Evolutionary conservation across 345 rosid genomes (phyloP).

Genomic region (Trapa bicornis): DNA sequence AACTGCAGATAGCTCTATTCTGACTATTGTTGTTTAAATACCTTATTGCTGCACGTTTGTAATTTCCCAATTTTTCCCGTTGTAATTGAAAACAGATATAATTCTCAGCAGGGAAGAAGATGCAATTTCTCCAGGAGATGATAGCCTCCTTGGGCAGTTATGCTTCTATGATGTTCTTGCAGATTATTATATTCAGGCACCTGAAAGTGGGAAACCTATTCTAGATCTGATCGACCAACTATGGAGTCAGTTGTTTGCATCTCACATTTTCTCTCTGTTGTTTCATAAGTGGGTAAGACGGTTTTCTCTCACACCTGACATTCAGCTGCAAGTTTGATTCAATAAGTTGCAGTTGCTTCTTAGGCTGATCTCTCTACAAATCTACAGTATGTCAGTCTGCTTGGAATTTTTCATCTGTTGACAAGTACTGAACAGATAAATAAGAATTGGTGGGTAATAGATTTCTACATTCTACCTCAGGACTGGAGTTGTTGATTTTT

Average conservation of each 20-base stretch:
- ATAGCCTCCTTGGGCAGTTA: constrained; percentile 29
- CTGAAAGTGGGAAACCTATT: constrained; percentile 59
- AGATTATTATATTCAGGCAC: constrained; percentile 55
- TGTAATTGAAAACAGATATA: constrained; percentile 56
- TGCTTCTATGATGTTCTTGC: constrained; percentile 91
- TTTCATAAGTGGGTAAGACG: constrained; percentile 85
- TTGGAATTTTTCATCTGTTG: background rate
- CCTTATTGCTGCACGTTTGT: background rate
- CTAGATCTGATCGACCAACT: constrained; percentile 86
- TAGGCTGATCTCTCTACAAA: background rate
- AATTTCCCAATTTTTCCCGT: constrained; percentile 8
- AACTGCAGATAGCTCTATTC: background rate
- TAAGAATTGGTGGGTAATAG: background rate
- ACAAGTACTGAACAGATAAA: background rate
- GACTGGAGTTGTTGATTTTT: background rate
- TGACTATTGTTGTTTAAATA: background rate
- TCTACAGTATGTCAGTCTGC: background rate
- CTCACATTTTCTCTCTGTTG: constrained; percentile 70
- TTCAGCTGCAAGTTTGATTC: background rate
- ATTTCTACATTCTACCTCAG: background rate
- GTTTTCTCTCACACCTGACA: constrained; percentile 3
- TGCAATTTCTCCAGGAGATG: constrained; percentile 34
- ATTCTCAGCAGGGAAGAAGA: constrained; percentile 60
- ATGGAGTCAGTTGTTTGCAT: constrained; percentile 97
- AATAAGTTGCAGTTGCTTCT: background rate